Evolutionary conservation across 176 grass and related monocot genomes (phyloP), one percentile per base, ranked within the genome.

Genomic region (Hordeum marinum): DNA sequence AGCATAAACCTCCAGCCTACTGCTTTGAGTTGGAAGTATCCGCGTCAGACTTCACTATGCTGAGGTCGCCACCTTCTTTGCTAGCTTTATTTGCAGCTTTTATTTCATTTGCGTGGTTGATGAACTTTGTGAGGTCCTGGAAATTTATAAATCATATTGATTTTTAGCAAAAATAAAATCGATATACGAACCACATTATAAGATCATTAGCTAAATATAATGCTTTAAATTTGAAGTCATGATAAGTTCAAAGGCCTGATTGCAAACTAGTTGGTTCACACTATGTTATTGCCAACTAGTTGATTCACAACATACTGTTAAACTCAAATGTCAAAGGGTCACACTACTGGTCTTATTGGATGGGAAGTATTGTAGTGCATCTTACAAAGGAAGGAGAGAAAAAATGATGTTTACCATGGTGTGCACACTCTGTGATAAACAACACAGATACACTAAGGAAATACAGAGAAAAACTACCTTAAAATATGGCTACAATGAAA

Each of bases 121-220:
- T 94, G 82, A 94, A 94, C 61, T 88, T 94, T 42, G 93, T 92
- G 37, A 94, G 90, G 60, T 90, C 93, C 93, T 94, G 86, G 3
- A 74, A 35, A 46, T 17, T 48, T 25, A 87, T 1, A 3, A 31
- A 64, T 12, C 45, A 3, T 8, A 2, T 68, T 39, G 11, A 37
- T n/a, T 63, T 21, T 76, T 60, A 70, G 11, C n/a, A 82, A 9
- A 72, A 80, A 63, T 24, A 26, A 74, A 67, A 59, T 21, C 42
- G 21, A 14, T n/a, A 23, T 11, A 23, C 7, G 8, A 68, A 45
- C 21, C 17, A 76, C 13, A 50, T 48, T 1, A 20, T 10, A 17
- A 63, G 25, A 71, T 82, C 63, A 41, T 31, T 37, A 27, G 21
- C 17, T 2, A 78, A 78, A 60, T 40, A 12, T 26, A 18, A 26